phyloP scores from a whole-genome alignment of 495 filamentous ascomycete genomes.

The Chaetomium cochliodes region DNA sequence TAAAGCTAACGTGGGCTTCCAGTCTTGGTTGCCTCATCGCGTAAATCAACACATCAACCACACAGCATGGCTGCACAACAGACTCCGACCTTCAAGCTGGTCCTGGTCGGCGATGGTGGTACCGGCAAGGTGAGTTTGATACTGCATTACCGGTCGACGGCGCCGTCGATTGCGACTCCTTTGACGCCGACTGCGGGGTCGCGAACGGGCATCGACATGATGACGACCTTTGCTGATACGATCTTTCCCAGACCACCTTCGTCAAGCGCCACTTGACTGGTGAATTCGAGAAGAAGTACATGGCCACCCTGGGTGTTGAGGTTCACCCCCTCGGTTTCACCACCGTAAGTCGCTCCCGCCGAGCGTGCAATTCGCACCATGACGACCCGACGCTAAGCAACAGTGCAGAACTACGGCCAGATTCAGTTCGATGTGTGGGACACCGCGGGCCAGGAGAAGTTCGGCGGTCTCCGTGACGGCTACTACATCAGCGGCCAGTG shows the following conservation, averaged over 20 bases:
- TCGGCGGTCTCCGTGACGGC: conserved; percentile 98
- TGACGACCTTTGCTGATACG: conserved; percentile 29
- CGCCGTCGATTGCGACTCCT: background rate
- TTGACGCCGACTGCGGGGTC: conserved; percentile 31
- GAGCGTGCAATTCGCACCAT: conserved; percentile 24
- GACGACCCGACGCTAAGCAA: conserved; percentile 33
- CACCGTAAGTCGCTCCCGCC: conserved; percentile 63
- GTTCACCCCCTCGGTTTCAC: conserved; percentile 94
- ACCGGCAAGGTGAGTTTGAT: conserved; percentile 87
- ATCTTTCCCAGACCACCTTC: conserved; percentile 80
- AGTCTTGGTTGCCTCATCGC: conserved; percentile 32
- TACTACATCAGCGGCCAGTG: conserved; percentile 99
- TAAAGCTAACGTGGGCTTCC: conserved; percentile 30
- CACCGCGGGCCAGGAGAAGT: conserved; percentile 99
- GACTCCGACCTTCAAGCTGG: conserved; percentile 92
- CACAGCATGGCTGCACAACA: conserved; percentile 51
- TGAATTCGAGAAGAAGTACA: conserved; percentile 99
- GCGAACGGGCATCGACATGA: conserved; percentile 13
- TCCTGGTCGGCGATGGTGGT: conserved; percentile 99
- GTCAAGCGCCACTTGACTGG: conserved; percentile 99
- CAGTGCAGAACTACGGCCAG: conserved; percentile 77
- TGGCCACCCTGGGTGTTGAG: conserved; percentile 98
- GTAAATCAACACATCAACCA: conserved; percentile 25
- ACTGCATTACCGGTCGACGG: background rate
- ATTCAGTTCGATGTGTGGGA: conserved; percentile 99